Conservation (phyloP, 2,329 filamentous ascomycete genomes). For the Elsinoe arachidis region DNA sequence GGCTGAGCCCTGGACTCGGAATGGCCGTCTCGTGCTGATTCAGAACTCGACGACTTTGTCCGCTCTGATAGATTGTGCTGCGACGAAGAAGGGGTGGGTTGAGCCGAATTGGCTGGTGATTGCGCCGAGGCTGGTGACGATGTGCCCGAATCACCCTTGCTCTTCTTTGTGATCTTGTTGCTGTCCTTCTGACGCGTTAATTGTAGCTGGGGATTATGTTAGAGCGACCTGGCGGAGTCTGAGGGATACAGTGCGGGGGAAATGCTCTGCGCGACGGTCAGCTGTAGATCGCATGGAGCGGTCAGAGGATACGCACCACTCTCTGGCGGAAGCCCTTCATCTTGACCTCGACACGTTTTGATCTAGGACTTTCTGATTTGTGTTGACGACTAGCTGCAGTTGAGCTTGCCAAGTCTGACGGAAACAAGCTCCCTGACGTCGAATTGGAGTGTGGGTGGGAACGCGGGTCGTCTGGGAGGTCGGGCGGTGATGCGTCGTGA, state of each 20-base stretch:
- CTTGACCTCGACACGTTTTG: slow-evolving; percentile 20
- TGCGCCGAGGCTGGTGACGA: slow-evolving; percentile 58
- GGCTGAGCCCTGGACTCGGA: slow-evolving; percentile 29
- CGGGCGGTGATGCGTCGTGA: neutral
- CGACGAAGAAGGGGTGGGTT: slow-evolving; percentile 76
- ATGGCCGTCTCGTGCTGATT: slow-evolving; percentile 35
- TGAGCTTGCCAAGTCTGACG: neutral
- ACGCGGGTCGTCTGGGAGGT: neutral
- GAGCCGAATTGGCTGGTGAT: slow-evolving; percentile 52
- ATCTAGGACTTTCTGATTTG: neutral
- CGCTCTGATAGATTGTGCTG: slow-evolving; percentile 81
- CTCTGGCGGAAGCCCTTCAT: slow-evolving; percentile 98
- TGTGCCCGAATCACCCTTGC: slow-evolving; percentile 52
- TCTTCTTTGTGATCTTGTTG: slow-evolving; percentile 66
- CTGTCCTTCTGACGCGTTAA: slow-evolving; percentile 48
- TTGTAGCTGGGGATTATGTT: slow-evolving; percentile 16
- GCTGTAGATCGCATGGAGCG: slow-evolving; percentile 13
- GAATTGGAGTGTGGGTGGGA: slow-evolving; percentile 6
- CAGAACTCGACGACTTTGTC: slow-evolving; percentile 61
- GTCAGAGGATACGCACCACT: slow-evolving; percentile 62
- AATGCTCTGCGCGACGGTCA: slow-evolving; percentile 11
- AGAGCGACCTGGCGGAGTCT: slow-evolving; percentile 18
- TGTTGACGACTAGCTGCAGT: slow-evolving; percentile 7
- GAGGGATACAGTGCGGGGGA: slow-evolving; percentile 19
- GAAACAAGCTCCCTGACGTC: slow-evolving; percentile 9